Conservation (phyloP, 2,329 filamentous ascomycete species). For the Hymenoscyphus fraxineus region DNA sequence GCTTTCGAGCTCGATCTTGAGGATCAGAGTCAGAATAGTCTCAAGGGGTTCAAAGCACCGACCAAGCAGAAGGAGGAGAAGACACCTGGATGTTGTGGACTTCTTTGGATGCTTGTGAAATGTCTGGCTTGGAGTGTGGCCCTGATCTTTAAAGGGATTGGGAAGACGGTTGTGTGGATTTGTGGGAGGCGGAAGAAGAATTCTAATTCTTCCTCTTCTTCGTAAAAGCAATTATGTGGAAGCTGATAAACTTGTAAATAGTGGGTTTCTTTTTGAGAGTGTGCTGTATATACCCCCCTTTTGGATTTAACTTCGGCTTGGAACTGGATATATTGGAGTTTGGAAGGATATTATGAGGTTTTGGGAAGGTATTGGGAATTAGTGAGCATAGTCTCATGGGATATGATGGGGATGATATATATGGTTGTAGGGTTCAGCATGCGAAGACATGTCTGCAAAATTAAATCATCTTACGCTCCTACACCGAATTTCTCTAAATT, state of each 20-base stretch:
- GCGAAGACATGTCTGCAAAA: slow-evolving; percentile 7
- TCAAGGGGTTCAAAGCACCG: slow-evolving; percentile 25
- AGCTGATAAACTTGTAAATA: neutral
- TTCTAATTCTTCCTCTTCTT: neutral
- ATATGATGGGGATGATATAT: neutral
- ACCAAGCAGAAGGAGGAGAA: slow-evolving; percentile 48
- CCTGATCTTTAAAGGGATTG: slow-evolving; percentile 51
- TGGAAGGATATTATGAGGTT: neutral
- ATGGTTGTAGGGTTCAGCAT: slow-evolving; percentile 5
- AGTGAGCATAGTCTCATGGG: slow-evolving; percentile 1
- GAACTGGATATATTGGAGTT: neutral
- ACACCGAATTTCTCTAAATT: neutral
- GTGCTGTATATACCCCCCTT: slow-evolving; percentile 1
- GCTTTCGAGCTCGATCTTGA: slow-evolving; percentile 61
- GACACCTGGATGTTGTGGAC: slow-evolving; percentile 47
- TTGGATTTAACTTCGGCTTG: neutral
- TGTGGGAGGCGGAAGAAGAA: slow-evolving; percentile 36
- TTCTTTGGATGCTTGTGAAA: slow-evolving; percentile 53
- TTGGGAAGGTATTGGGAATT: neutral
- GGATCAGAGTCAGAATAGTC: slow-evolving; percentile 56
- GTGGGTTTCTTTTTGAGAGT: neutral
- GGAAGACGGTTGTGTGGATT: slow-evolving; percentile 47
- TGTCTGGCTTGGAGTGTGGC: slow-evolving; percentile 56
- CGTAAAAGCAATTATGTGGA: neutral
- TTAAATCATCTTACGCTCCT: neutral